Evolutionary conservation across 2,329 filamentous ascomycete genomes (phyloP).

Genomic region (Neurospora sp.): DNA sequence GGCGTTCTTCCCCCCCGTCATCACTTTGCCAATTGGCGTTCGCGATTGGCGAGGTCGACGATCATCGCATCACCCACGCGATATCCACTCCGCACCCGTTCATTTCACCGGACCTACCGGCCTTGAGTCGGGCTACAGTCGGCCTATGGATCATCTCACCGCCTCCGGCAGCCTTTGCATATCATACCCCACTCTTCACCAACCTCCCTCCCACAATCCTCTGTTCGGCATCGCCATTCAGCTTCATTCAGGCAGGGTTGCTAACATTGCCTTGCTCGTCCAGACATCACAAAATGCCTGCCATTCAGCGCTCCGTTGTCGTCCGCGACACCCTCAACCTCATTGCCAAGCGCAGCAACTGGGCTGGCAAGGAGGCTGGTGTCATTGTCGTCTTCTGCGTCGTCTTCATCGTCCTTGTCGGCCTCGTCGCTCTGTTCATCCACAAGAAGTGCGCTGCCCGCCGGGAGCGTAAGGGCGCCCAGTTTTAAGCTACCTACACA

Average conservation of each 20-base stretch:
- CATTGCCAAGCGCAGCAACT: slow-evolving; percentile 48
- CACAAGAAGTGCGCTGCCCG: slow-evolving; percentile 23
- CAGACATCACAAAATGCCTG: slow-evolving; percentile 23
- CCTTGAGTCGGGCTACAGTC: neutral
- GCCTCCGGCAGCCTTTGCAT: neutral
- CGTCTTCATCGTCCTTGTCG: slow-evolving; percentile 42
- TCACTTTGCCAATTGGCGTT: neutral
- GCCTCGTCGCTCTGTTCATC: slow-evolving; percentile 39
- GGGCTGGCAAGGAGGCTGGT: slow-evolving; percentile 45
- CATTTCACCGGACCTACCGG: neutral
- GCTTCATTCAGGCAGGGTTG: neutral
- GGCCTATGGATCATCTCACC: neutral
- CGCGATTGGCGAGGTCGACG: neutral
- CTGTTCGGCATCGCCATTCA: neutral
- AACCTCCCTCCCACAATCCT: neutral
- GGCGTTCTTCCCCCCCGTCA: neutral
- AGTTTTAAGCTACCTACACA: slow-evolving; percentile 13
- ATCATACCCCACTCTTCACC: neutral
- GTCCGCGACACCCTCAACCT: slow-evolving; percentile 25
- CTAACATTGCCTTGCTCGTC: slow-evolving; percentile 4
- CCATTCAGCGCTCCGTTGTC: slow-evolving; percentile 23
- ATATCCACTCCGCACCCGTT: neutral
- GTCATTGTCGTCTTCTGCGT: slow-evolving; percentile 54
- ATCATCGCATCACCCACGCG: neutral
- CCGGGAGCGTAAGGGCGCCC: slow-evolving; percentile 16